These are phyloP conservation scores for Lodderomyces margitis DNA, from an alignment of 1,139 yeast genomes.

Conservation along the genomic window DNA sequence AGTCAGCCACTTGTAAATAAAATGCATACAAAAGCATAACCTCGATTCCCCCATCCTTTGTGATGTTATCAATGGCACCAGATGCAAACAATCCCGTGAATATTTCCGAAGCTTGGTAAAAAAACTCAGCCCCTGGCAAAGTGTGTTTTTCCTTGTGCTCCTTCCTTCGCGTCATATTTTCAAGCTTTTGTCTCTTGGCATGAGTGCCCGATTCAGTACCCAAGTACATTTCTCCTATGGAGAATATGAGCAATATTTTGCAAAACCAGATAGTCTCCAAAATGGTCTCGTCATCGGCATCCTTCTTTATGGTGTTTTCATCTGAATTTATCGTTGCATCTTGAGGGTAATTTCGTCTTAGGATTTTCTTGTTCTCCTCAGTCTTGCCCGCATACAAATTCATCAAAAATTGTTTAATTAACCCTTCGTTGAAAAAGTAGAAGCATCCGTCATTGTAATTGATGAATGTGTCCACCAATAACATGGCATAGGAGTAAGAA, in stretches of 20 bases:
- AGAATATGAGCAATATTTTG: conserved; percentile 70
- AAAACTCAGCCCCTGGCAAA: conserved; percentile 74
- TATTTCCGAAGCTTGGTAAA: conserved; percentile 71
- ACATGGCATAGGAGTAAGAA: conserved; percentile 72
- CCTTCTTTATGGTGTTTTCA: conserved; percentile 44
- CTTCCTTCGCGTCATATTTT: conserved; percentile 35
- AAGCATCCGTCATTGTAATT: conserved; percentile 83
- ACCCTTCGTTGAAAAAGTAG: conserved; percentile 80
- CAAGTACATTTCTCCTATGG: conserved; percentile 82
- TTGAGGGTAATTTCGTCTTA: conserved; percentile 36
- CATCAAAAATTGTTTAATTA: conserved; percentile 63
- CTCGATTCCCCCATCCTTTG: conserved; percentile 82
- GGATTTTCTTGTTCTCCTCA: conserved; percentile 38
- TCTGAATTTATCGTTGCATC: conserved; percentile 36
- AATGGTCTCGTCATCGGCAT: conserved; percentile 54
- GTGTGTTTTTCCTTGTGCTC: conserved; percentile 29
- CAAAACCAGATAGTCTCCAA: conserved; percentile 81
- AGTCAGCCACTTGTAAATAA: conserved; percentile 81
- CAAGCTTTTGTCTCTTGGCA: conserved; percentile 31
- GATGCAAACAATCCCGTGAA: conserved; percentile 75
- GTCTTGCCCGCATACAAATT: conserved; percentile 54
- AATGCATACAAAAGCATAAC: conserved; percentile 75
- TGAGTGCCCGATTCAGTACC: conserved; percentile 61
- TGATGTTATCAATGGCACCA: conserved; percentile 74
- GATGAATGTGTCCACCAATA: conserved; percentile 71